phyloP scores from a whole-genome alignment of 176 grass and related monocot species.

The Paspalum vaginatum region DNA sequence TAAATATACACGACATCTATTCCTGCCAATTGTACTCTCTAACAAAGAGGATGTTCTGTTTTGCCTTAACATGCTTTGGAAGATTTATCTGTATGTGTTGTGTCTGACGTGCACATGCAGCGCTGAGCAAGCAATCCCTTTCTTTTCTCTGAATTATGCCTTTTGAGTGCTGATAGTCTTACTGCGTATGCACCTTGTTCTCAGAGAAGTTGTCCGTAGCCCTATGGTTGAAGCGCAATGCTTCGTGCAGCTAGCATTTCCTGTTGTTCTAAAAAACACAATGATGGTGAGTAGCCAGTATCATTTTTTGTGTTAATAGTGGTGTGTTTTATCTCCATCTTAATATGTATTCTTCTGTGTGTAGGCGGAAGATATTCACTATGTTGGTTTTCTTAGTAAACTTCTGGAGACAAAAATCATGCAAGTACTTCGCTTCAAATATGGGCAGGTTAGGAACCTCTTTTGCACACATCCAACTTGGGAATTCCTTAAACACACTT shows the following conservation, averaged over 20 bases:
- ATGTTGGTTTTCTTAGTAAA: slow-evolving; percentile 94
- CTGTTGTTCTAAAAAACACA: slow-evolving; percentile 76
- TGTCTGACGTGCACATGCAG: slow-evolving; percentile 27
- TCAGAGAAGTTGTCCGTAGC: slow-evolving; percentile 91
- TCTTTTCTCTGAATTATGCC: slow-evolving; percentile 27
- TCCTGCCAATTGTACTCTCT: no score
- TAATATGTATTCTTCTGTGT: slow-evolving; percentile 42
- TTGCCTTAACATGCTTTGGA: slow-evolving; percentile 22
- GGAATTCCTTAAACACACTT: neutral
- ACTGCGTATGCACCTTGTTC: slow-evolving; percentile 28
- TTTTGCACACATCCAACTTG: slow-evolving; percentile 26
- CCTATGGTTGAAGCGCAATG: slow-evolving; percentile 99
- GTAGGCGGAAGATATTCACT: slow-evolving; percentile 94
- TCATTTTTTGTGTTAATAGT: neutral
- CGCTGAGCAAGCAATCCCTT: slow-evolving; percentile 27
- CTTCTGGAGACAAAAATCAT: slow-evolving; percentile 97
- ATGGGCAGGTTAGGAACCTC: slow-evolving; percentile 81
- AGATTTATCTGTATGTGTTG: slow-evolving; percentile 32
- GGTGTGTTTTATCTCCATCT: slow-evolving; percentile 14
- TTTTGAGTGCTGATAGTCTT: slow-evolving; percentile 22
- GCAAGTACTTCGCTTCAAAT: slow-evolving; percentile 99
- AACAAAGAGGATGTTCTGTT: slow-evolving; percentile 28
- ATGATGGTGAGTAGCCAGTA: slow-evolving; percentile 69
- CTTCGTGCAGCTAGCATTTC: slow-evolving; percentile 95
- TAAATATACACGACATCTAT: no score